A percentile compares a stretch with the other conserved stretches of the same genome.
phyloP scores from a whole-genome alignment of 2,329 filamentous ascomycete species.

The Pseudopithomyces maydicus region DNA sequence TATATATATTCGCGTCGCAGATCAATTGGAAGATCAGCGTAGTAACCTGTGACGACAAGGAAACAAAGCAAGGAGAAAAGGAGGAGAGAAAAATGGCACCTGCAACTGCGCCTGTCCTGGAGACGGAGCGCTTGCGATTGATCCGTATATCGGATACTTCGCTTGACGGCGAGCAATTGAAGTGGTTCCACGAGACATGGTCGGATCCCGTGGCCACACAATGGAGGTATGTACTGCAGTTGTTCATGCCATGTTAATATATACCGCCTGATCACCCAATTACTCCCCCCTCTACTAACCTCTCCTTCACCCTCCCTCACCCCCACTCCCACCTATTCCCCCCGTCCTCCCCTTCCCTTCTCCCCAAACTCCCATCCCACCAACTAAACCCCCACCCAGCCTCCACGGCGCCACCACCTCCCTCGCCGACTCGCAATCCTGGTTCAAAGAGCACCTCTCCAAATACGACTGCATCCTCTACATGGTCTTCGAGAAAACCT shows the following conservation, averaged over 20 bases:
- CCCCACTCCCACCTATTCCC: background rate
- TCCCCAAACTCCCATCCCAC: background rate
- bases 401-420: constrained; percentile 25
- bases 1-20: no score
- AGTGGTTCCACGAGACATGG: constrained; percentile 37
- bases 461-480: constrained; percentile 21
- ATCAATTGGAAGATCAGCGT: no score
- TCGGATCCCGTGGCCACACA: constrained; percentile 23
- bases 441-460: constrained; percentile 21
- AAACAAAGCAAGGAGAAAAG: no score
- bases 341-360: background rate
- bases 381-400: constrained; percentile 4
- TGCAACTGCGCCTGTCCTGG: constrained; percentile 4
- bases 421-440: constrained; percentile 21
- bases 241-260: no score
- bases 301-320: background rate
- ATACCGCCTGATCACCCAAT: no score
- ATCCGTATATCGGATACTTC: constrained; percentile 27
- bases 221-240: constrained; percentile 25
- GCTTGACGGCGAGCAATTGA: constrained; percentile 23
- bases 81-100: background rate
- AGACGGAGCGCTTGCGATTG: constrained; percentile 29
- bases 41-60: no score
- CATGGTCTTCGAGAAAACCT: constrained; percentile 14
- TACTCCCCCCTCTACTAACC: background rate